phyloP scores from a whole-genome alignment of 768 basidiomycete species.

The Mycena chlorophos region DNA sequence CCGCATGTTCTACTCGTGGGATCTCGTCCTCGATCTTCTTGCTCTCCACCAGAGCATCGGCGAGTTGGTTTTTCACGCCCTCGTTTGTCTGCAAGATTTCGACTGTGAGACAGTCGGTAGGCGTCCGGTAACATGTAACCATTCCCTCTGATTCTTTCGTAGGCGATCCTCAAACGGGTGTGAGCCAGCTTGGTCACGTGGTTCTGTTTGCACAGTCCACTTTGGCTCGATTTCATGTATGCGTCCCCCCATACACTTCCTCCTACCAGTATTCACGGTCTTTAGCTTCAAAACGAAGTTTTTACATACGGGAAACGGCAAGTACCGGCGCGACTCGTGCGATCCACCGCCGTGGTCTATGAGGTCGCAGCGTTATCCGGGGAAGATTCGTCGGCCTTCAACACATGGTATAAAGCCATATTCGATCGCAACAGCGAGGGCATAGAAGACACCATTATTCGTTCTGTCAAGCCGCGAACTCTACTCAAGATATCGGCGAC shows the following conservation, averaged over 20 bases:
- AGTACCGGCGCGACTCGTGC: constrained; percentile 52
- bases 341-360: constrained; percentile 46
- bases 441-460: constrained; percentile 76
- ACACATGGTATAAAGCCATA: constrained; percentile 72
- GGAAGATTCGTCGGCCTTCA: constrained; percentile 47
- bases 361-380: constrained; percentile 39
- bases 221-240: constrained; percentile 64
- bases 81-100: constrained; percentile 66
- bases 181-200: constrained; percentile 76
- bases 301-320: constrained; percentile 49
- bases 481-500: constrained; percentile 68
- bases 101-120: constrained; percentile 80
- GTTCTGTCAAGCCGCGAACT: constrained; percentile 68
- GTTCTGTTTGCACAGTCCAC: constrained; percentile 72
- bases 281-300: constrained; percentile 50
- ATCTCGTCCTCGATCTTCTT: constrained; percentile 64
- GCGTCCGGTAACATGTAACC: constrained; percentile 25
- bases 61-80: constrained; percentile 61
- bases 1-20: constrained; percentile 59
- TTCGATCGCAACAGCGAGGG: constrained; percentile 79
- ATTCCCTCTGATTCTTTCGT: constrained; percentile 5
- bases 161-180: constrained; percentile 86
- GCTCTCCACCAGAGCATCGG: constrained; percentile 66
- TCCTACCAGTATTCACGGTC: too few relatives aligned
- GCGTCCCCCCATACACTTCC: constrained; percentile 24